Conservation (phyloP, 345 rosid species). For the Anastatica hierochuntica region DNA sequence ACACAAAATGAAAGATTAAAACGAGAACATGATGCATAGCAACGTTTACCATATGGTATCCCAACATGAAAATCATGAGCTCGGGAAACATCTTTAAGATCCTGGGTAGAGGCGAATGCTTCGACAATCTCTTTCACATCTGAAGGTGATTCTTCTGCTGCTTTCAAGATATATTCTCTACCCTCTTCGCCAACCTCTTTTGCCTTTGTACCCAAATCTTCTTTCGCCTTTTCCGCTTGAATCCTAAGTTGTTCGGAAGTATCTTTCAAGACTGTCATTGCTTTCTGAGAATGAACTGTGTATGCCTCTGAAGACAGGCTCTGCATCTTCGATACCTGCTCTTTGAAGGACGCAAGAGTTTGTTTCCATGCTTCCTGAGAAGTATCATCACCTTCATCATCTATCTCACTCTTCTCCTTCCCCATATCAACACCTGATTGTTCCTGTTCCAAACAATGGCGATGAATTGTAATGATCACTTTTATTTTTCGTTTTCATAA, state of each 20-base stretch:
- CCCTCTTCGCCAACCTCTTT: constrained; percentile 68
- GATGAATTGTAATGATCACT: neutral
- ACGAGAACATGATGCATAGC: neutral
- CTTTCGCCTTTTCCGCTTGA: constrained; percentile 70
- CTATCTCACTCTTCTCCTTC: constrained; percentile 32
- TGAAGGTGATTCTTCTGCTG: constrained; percentile 68
- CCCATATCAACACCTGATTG: constrained; percentile 55
- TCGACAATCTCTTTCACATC: constrained; percentile 76
- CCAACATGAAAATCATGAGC: constrained; percentile 77
- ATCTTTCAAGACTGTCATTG: constrained; percentile 44
- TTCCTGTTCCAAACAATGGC: constrained; percentile 26
- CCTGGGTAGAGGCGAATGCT: constrained; percentile 46
- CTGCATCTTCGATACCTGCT: constrained; percentile 71
- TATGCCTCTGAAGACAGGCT: constrained; percentile 71
- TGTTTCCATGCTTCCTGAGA: constrained; percentile 83
- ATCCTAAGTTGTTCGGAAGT: constrained; percentile 60
- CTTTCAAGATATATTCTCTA: constrained; percentile 49
- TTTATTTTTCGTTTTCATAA: neutral
- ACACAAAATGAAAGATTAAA: neutral
- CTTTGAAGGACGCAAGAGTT: constrained; percentile 56
- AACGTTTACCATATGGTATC: constrained; percentile 63
- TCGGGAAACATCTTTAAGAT: constrained; percentile 50
- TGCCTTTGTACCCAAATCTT: constrained; percentile 44
- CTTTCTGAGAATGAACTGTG: constrained; percentile 51
- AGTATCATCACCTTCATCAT: constrained; percentile 31